Percentiles rank a stretch among this genome's conserved stretches.
Evolutionary conservation across 192 early-diverging fungal species (phyloP).

Genomic region (Coemansia sp.): DNA sequence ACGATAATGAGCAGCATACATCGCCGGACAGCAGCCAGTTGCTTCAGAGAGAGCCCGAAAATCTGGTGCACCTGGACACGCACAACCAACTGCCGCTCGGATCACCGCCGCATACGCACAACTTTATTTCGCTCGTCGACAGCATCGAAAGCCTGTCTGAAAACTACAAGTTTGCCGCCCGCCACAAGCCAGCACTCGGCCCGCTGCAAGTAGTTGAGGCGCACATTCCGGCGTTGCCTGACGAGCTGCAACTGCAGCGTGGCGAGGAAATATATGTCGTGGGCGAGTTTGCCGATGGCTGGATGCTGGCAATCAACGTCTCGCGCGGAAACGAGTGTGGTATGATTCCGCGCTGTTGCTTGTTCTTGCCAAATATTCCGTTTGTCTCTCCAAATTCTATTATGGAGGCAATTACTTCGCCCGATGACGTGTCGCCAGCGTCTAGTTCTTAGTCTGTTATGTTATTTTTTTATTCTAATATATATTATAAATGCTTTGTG

Average conservation of each 20-base stretch:
- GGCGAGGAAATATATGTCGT: conserved; percentile 35
- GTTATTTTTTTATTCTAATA: not conserved
- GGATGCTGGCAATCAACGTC: conserved; percentile 39
- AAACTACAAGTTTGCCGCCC: conserved; percentile 45
- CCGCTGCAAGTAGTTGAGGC: conserved; percentile 35
- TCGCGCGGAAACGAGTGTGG: conserved; percentile 36
- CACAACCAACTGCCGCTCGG: not conserved
- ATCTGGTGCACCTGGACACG: not conserved
- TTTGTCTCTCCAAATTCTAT: conserved; percentile 32
- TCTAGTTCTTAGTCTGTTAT: not conserved
- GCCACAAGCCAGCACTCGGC: conserved; percentile 44
- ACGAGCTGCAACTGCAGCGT: conserved; percentile 28
- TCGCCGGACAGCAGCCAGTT: not conserved
- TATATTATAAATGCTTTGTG: not conserved
- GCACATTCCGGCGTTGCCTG: conserved; percentile 26
- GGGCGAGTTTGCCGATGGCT: conserved; percentile 51
- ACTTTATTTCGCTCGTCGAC: conserved; percentile 18
- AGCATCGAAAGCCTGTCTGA: conserved; percentile 48
- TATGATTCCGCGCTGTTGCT: conserved; percentile 47
- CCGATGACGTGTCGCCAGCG: not conserved
- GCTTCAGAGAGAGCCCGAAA: not conserved
- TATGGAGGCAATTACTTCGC: conserved; percentile 3
- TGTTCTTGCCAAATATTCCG: conserved; percentile 40
- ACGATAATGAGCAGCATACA: not conserved
- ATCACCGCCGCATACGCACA: conserved; percentile 1